These are phyloP conservation scores for Diaporthe helianthi DNA, from an alignment of 2,329 filamentous ascomycete genomes.

Conservation along the genomic window DNA sequence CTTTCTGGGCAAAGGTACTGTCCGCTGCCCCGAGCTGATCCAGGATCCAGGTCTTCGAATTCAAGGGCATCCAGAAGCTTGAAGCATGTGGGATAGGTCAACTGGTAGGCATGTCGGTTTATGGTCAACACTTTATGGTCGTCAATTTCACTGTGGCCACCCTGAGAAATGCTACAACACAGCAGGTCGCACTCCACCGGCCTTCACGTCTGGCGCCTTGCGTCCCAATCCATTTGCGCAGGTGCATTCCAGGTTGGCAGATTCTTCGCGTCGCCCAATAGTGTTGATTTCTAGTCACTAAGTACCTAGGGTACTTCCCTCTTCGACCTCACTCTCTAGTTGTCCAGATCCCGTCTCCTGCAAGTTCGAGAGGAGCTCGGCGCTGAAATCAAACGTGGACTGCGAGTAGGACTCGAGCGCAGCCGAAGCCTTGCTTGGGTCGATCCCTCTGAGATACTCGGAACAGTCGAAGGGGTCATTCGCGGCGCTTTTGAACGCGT, in stretches of 20 bases:
- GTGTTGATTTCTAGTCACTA: not conserved
- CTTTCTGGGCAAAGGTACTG: not conserved
- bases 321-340: not conserved
- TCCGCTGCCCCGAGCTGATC: too few species aligned
- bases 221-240: not conserved
- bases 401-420: not conserved
- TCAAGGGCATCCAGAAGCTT: not conserved
- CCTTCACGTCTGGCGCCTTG: not conserved
- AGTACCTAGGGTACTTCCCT: too few species aligned
- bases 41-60: accelerated
- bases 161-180: not conserved
- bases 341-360: not conserved
- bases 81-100: too few species aligned
- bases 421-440: not conserved
- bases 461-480: not conserved
- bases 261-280: not conserved
- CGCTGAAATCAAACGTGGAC: not conserved
- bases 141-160: not conserved
- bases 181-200: not conserved
- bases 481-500: not conserved
- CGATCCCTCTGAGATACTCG: not conserved
- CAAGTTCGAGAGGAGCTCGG: not conserved
- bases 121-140: too few species aligned
- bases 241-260: too few species aligned
- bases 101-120: not conserved